Percentiles rank a stretch among this genome's conserved stretches.
These are phyloP conservation scores for Salvia sclarea DNA, from an alignment of 305 asterid species.

Conservation along the genomic window DNA sequence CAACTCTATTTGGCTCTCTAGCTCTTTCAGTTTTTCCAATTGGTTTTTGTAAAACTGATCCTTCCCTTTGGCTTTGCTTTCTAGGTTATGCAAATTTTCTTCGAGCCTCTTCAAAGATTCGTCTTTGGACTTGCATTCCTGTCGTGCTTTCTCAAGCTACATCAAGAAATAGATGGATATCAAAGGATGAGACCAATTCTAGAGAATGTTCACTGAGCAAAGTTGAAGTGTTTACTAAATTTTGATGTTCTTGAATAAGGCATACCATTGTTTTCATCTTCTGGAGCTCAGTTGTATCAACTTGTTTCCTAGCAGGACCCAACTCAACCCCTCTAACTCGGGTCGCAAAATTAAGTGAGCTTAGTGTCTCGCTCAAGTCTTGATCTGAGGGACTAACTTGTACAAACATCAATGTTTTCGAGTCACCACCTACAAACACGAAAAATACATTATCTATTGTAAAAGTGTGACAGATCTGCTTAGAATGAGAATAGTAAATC, in stretches of 20 bases:
- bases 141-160: conserved; percentile 74
- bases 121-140: conserved; percentile 61
- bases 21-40: conserved; percentile 61
- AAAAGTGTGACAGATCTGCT: conserved; percentile 2
- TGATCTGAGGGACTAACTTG: conserved; percentile 97
- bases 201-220: not conserved
- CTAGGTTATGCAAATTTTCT: conserved; percentile 62
- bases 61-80: conserved; percentile 66
- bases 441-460: not conserved
- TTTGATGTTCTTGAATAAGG: conserved; percentile 17
- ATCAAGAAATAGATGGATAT: conserved; percentile 19
- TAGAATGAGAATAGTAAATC: not conserved
- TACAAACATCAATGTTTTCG: conserved; percentile 95
- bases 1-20: conserved; percentile 59
- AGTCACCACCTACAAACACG: conserved; percentile 74
- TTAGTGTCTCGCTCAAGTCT: conserved; percentile 80
- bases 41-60: conserved; percentile 65
- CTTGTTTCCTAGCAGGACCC: conserved; percentile 81
- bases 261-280: conserved; percentile 77
- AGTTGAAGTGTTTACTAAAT: not conserved
- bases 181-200: not conserved
- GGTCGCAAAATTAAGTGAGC: conserved; percentile 90
- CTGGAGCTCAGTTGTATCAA: conserved; percentile 79
- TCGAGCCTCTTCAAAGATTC: conserved; percentile 69
- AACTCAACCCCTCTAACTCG: conserved; percentile 92